Evolutionary conservation across 2,329 filamentous ascomycete species (phyloP).

Genomic region (Botrytis fragariae): DNA sequence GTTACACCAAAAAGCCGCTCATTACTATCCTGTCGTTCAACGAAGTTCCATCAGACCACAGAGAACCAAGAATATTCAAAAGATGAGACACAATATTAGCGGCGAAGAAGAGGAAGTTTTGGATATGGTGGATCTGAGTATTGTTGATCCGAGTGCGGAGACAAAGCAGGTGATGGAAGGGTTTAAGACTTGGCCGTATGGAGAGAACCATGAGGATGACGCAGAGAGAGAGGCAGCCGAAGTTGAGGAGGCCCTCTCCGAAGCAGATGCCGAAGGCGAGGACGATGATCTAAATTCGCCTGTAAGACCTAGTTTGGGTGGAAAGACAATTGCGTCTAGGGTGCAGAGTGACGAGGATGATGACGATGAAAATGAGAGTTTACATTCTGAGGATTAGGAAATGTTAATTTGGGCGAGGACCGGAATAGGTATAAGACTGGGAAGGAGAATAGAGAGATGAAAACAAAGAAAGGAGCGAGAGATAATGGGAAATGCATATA

Average conservation of each 20-base stretch:
- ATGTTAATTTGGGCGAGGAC: background rate
- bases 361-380: conserved; percentile 6
- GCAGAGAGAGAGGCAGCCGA: conserved; percentile 3
- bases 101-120: conserved; percentile 12
- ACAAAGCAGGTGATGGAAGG: conserved; percentile 16
- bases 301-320: conserved; percentile 6
- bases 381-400: conserved; percentile 13
- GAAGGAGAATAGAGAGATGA: background rate
- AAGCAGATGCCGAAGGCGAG: conserved; percentile 13
- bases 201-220: conserved; percentile 6
- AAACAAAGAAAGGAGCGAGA: background rate
- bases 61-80: conserved; percentile 61
- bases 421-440: background rate
- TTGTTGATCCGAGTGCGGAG: conserved; percentile 3
- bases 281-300: conserved; percentile 13
- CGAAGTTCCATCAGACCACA: conserved; percentile 60
- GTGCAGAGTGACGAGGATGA: conserved; percentile 17
- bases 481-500: background rate
- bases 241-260: conserved; percentile 4
- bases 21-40: conserved; percentile 69
- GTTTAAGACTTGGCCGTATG: conserved; percentile 5
- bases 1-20: conserved; percentile 54
- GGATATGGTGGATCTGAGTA: conserved; percentile 21
- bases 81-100: conserved; percentile 31
- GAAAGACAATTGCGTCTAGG: conserved; percentile 7